These are phyloP conservation scores for Carex sylvatica DNA, from an alignment of 202 grass and related monocot species.

Conservation along the genomic window DNA sequence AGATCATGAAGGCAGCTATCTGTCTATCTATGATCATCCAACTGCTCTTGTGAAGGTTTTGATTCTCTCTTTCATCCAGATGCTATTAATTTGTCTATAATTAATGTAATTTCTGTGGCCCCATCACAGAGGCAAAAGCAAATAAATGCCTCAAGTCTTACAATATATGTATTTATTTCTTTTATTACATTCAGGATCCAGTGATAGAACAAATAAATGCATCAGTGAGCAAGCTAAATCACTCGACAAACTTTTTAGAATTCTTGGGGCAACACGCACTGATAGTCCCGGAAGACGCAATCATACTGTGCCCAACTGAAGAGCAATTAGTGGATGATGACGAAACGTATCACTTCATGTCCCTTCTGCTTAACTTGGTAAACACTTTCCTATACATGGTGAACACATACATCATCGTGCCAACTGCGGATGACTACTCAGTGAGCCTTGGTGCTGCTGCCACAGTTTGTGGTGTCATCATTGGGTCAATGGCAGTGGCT, in stretches of 20 bases:
- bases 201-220: conserved; percentile 91
- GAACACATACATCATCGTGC: conserved; percentile 93
- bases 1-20: conserved; percentile 59
- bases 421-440: conserved; percentile 80
- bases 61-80: background rate
- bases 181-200: conserved; percentile 57
- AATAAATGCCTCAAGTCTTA: background rate
- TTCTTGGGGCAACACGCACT: conserved; percentile 76
- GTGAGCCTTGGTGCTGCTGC: conserved; percentile 81
- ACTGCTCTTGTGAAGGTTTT: conserved; percentile 48
- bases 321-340: conserved; percentile 47
- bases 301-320: conserved; percentile 34
- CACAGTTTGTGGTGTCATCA: conserved; percentile 85
- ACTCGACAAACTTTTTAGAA: conserved; percentile 77
- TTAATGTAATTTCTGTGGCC: background rate
- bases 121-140: background rate
- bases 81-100: background rate
- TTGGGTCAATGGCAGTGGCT: conserved; percentile 87
- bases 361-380: conserved; percentile 67
- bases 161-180: background rate
- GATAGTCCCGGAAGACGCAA: conserved; percentile 54
- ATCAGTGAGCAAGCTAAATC: conserved; percentile 74
- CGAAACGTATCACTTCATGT: conserved; percentile 65
- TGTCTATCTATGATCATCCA: conserved; percentile 92
- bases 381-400: conserved; percentile 92